Evolutionary conservation across 495 filamentous ascomycete species (phyloP).

Genomic region (Aspergillus heteromorphus): DNA sequence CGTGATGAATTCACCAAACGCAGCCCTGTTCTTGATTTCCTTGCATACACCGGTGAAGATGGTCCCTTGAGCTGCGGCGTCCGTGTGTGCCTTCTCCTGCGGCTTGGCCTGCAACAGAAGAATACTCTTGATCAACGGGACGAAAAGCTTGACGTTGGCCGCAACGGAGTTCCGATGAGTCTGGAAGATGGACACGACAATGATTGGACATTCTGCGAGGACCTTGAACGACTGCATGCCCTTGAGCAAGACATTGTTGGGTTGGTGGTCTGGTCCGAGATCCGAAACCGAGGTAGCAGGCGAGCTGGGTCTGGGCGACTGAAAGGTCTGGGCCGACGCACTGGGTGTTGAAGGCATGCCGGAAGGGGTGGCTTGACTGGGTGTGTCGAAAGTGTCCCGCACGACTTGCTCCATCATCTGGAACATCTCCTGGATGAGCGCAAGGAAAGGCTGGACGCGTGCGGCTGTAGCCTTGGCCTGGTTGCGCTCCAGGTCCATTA

Average conservation of each 20-base stretch:
- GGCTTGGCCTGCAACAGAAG: constrained; percentile 86
- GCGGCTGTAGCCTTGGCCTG: constrained; percentile 73
- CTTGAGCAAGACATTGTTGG: constrained; percentile 70
- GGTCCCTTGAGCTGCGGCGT: constrained; percentile 65
- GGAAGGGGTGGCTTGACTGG: constrained; percentile 56
- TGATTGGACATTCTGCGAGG: constrained; percentile 94
- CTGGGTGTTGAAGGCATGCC: constrained; percentile 74
- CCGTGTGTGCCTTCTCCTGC: constrained; percentile 84
- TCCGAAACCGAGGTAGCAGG: constrained; percentile 77
- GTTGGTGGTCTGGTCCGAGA: constrained; percentile 71
- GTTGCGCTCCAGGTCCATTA: constrained; percentile 92
- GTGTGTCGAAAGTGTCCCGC: constrained; percentile 83
- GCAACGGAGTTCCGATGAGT: constrained; percentile 73
- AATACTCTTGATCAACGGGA: constrained; percentile 88
- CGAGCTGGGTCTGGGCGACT: constrained; percentile 84
- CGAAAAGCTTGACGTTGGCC: constrained; percentile 85
- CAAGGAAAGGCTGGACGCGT: constrained; percentile 84
- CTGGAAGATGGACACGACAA: constrained; percentile 97
- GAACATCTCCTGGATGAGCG: constrained; percentile 92
- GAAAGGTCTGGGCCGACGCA: constrained; percentile 63
- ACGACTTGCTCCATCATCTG: constrained; percentile 90
- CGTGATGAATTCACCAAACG: constrained; percentile 96
- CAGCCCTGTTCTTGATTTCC: constrained; percentile 87
- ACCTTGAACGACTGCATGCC: constrained; percentile 99
- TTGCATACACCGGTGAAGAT: constrained; percentile 92